Percentiles rank a stretch among this genome's conserved stretches.
These are phyloP conservation scores for Rhodotorula sp. DNA, from an alignment of 1,284 basidiomycete genomes.

Conservation along the genomic window DNA sequence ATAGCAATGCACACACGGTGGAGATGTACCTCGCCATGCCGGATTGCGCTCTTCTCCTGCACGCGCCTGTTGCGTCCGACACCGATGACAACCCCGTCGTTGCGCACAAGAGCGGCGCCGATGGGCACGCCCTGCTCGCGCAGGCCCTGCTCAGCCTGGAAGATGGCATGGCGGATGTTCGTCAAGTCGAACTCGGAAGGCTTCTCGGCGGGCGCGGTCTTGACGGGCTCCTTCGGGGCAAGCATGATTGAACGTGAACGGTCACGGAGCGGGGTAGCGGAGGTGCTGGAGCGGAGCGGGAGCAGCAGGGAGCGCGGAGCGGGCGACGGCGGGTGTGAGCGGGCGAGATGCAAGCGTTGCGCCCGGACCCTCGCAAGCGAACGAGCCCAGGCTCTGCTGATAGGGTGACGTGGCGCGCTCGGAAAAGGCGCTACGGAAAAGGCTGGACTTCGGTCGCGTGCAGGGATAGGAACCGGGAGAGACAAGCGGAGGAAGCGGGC, in stretches of 20 bases:
- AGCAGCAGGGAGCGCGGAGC: background rate
- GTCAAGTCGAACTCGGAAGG: conserved; percentile 16
- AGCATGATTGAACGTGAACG: conserved; percentile 15
- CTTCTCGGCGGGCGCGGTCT: conserved; percentile 23
- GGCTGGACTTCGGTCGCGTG: no score
- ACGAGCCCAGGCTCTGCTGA: background rate
- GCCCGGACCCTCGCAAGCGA: background rate
- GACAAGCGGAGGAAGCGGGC: background rate
- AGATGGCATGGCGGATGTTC: conserved; percentile 33
- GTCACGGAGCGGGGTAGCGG: background rate
- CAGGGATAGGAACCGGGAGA: background rate
- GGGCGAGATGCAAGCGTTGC: background rate
- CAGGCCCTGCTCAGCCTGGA: conserved; percentile 33
- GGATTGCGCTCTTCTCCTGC: conserved; percentile 25
- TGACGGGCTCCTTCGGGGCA: conserved; percentile 10
- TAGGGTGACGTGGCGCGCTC: background rate
- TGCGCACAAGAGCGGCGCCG: conserved; percentile 33
- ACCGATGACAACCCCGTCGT: conserved; percentile 37
- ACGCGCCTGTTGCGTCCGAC: conserved; percentile 40
- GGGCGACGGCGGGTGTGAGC: background rate
- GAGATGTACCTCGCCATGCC: conserved; percentile 34
- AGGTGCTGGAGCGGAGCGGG: background rate
- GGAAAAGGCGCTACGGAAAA: background rate
- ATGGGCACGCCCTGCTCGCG: conserved; percentile 18
- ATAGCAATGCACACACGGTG: no score